phyloP scores from a whole-genome alignment of 1,284 basidiomycete genomes.

The Lentinula novae-zelandiae region DNA sequence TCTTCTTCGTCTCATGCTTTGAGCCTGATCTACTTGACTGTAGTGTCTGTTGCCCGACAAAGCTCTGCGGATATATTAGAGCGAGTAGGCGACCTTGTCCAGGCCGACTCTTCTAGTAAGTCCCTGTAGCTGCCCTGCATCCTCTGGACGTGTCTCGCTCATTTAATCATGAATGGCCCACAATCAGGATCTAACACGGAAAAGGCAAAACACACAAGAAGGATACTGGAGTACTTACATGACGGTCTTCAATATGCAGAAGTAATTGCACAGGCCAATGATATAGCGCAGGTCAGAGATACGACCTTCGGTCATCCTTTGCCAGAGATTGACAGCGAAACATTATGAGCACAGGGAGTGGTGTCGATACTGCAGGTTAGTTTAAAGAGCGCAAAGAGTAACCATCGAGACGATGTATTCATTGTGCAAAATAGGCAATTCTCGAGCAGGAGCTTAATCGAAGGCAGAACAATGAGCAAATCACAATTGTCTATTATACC shows the following conservation, averaged over 20 bases:
- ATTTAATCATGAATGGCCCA: neutral
- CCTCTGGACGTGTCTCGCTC: too few relatives aligned
- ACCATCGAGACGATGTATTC: too few relatives aligned
- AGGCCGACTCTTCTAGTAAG: neutral
- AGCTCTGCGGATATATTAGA: neutral
- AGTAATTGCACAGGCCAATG: neutral
- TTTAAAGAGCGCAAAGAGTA: too few relatives aligned
- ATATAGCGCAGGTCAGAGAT: neutral
- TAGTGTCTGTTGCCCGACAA: neutral
- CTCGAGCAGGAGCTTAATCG: neutral
- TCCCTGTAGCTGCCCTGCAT: neutral
- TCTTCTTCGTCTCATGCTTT: neutral
- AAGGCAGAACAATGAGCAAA: neutral
- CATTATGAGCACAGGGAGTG: too few relatives aligned
- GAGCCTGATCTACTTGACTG: neutral
- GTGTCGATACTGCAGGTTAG: too few relatives aligned
- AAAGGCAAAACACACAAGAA: neutral
- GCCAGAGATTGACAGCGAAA: neutral
- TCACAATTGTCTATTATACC: neutral
- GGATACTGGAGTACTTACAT: neutral
- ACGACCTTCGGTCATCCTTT: neutral
- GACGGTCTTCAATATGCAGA: neutral
- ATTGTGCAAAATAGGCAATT: neutral
- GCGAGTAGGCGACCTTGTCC: neutral
- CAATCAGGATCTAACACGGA: neutral